Base-by-base conservation (phyloP, 805 yeast species). In the Yarrowia sp. region DNA sequence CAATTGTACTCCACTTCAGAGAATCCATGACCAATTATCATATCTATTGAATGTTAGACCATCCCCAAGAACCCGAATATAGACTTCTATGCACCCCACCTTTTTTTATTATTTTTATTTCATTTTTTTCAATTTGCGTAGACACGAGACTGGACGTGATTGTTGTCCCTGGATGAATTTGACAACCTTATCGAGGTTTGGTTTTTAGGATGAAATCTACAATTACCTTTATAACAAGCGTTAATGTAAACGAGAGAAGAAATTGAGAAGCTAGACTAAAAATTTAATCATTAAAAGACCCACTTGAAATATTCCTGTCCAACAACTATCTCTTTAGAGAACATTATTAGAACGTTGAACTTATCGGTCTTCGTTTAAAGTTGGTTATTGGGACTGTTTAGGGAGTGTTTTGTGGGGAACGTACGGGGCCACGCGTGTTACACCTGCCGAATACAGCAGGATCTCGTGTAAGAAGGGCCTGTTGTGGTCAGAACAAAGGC, bases 81-180 rank as follows among this genome's bases (percentile, higher is more conserved):
- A 43, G 30, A 16, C 19, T 43, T 24, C 17, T 6, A 43, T 24
- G 30, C 32, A 43, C 48, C 48, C 48, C 32, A n/a, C 48, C n/a
- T n/a, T n/a, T n/a, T n/a, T n/a, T n/a, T n/a, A n/a, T n/a, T n/a
- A n/a, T n/a, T n/a, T n/a, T n/a, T n/a, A n/a, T n/a, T n/a, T n/a
- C n/a, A n/a, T n/a, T n/a, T n/a, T n/a, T n/a, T n/a, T n/a, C 32
- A 22, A 43, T 9, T 16, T 43, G 48, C 48, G 48, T 32, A 43
- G 48, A 43, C 48, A 41, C 46, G 46, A 41, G 46, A 41, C 48
- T 43, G 48, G 48, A 43, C 32, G 48, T 43, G 48, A 43, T 24
- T 43, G 30, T n/a, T 43, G 32, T 43, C 24, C 48, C 48, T 43
- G 48, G 16, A 24, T 4, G 30, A 41, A 16, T 7, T 41, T 4